Evolutionary conservation across 352 stramenopile species (phyloP), one percentile per base, ranked within the genome.

Genomic region (Paralagenidium karlingii): DNA sequence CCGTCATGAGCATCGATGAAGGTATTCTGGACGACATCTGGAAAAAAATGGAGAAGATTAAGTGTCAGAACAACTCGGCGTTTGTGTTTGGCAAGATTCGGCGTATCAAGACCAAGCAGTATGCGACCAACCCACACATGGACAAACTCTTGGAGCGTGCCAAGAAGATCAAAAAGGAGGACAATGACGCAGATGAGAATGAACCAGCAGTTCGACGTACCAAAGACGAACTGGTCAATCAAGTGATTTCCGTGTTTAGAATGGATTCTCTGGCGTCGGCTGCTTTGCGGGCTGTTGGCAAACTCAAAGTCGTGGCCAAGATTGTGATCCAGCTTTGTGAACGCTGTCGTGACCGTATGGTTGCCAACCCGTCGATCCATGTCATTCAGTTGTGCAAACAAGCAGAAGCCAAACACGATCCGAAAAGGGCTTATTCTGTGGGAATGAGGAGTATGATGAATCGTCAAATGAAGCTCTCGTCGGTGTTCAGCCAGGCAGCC

Each of bases 401-500:
- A 52, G 63, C 73, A 0, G 42, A 76, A 24, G 75, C 75, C 7
- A 70, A 62, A 31, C 70, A 68, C 28, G 80, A 86, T 40, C 75
- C 75, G 9, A 83, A 78, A 47, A 84, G 82, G 48, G 73, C 69
- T 18, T 89, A 86, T 51, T 89, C 75, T 13, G 81, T 64, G 11
- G 67, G 66, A 13, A 89, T 89, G 75, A 89, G 85, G 52, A 83
- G 73, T 31, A 84, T 86, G 68, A 85, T 89, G 55, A 75, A 67
- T 45, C 69, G 70, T 2, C 75, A 89, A 39, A 82, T 89, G 67
- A 82, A 83, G 48, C 60, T 86, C n/a, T 78, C 65, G 5, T 43
- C 75, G 2, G 50, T 77, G 33, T 82, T 85, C 25, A 65, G 74
- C 54, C 67, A 63, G 45, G 68, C 82, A 30, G 60, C 51, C n/a